phyloP scores from a whole-genome alignment of 1,284 basidiomycete genomes.

The Acaromyces ingoldii region DNA sequence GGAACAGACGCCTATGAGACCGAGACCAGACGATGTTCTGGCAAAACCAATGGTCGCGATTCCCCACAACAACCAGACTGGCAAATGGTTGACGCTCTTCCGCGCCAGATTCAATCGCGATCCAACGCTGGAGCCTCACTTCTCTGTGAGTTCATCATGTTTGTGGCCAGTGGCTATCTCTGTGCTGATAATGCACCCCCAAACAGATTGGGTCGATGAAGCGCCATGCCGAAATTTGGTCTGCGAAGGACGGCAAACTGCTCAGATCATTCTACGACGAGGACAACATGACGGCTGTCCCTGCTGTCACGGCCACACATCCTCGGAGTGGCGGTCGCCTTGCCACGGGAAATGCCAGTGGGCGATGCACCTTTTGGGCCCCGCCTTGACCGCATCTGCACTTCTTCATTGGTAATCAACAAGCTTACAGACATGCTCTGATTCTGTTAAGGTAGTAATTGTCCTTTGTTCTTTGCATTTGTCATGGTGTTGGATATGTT shows the following conservation, averaged over 20 bases:
- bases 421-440: too few relatives aligned
- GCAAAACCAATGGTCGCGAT: slow-evolving; percentile 18
- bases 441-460: too few relatives aligned
- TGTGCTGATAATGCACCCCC: background rate
- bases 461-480: too few relatives aligned
- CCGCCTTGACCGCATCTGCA: too few relatives aligned
- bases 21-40: slow-evolving; percentile 23
- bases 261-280: slow-evolving; percentile 40
- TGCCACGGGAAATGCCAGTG: slow-evolving; percentile 9
- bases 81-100: slow-evolving; percentile 50
- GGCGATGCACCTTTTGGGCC: slow-evolving; percentile 9
- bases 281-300: slow-evolving; percentile 44
- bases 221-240: slow-evolving; percentile 41
- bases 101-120: slow-evolving; percentile 42
- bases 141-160: slow-evolving; percentile 12
- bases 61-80: slow-evolving; percentile 49
- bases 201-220: slow-evolving; percentile 42
- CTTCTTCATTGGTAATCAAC: too few relatives aligned
- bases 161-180: background rate
- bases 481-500: too few relatives aligned
- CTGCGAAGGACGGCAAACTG: slow-evolving; percentile 24
- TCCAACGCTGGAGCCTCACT: slow-evolving; percentile 34
- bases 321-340: slow-evolving; percentile 14
- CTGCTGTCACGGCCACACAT: slow-evolving; percentile 45
- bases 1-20: background rate